phyloP scores from a whole-genome alignment of 495 filamentous ascomycete genomes.

The Xylaria grammica region DNA sequence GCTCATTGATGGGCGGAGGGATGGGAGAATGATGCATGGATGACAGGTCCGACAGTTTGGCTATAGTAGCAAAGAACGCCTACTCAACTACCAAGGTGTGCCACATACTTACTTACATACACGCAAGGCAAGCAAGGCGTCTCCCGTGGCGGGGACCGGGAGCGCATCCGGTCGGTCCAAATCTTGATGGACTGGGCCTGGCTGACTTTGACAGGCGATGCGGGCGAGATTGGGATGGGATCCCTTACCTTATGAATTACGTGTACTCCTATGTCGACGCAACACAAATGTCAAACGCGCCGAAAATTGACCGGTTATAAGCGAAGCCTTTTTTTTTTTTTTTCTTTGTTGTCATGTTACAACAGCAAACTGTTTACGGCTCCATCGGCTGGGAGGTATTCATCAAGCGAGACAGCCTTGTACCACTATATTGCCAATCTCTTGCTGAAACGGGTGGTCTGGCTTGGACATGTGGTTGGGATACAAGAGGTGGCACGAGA shows the following conservation, averaged over 20 bases:
- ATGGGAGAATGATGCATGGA: background rate
- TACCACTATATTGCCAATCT: background rate
- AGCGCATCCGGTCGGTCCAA: slow-evolving; percentile 13
- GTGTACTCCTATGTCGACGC: too few relatives aligned
- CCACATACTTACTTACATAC: background rate
- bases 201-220: background rate
- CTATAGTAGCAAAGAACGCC: background rate
- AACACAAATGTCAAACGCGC: background rate
- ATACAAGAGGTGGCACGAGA: background rate
- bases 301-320: background rate
- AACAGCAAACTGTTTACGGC: too few relatives aligned
- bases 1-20: too few relatives aligned
- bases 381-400: too few relatives aligned
- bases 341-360: background rate
- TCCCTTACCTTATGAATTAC: background rate
- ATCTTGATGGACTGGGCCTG: slow-evolving; percentile 1
- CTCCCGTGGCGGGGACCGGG: slow-evolving; percentile 10
- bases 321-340: background rate
- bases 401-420: background rate
- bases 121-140: slow-evolving; percentile 9
- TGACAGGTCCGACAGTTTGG: background rate
- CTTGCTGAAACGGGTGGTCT: background rate
- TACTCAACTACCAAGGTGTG: background rate
- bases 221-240: background rate
- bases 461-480: background rate